These are phyloP conservation scores for Amniculicola lignicola DNA, from an alignment of 495 filamentous ascomycete species.

Conservation along the genomic window DNA sequence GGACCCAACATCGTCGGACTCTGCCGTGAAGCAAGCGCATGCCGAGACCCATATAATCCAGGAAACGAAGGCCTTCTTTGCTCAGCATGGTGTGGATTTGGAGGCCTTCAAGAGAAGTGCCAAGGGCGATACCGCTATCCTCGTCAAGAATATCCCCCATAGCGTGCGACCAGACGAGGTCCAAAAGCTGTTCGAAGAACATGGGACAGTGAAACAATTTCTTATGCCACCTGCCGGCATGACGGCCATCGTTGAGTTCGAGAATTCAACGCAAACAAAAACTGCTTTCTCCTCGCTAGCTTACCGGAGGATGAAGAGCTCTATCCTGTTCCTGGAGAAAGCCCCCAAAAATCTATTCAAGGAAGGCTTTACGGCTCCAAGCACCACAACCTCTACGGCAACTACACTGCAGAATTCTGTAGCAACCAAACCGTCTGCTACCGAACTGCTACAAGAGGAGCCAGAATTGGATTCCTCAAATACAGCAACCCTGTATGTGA, in stretches of 20 bases:
- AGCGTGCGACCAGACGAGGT: slow-evolving; percentile 70
- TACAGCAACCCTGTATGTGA: slow-evolving; percentile 81
- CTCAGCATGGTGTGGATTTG: slow-evolving; percentile 80
- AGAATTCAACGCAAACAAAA: slow-evolving; percentile 69
- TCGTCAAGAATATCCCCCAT: slow-evolving; percentile 93
- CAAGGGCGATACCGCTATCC: slow-evolving; percentile 79
- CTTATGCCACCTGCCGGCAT: slow-evolving; percentile 91
- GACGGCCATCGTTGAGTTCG: slow-evolving; percentile 88
- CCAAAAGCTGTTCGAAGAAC: slow-evolving; percentile 63
- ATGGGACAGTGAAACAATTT: slow-evolving; percentile 69
- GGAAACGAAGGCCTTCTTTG: slow-evolving; percentile 90
- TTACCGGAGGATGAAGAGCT: slow-evolving; percentile 86
- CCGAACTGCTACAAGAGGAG: slow-evolving; percentile 52
- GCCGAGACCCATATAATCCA: slow-evolving; percentile 95
- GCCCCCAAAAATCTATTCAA: slow-evolving; percentile 79
- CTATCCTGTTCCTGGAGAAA: slow-evolving; percentile 89
- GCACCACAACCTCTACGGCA: background rate
- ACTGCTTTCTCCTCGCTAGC: slow-evolving; percentile 78
- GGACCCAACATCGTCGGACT: slow-evolving; percentile 89
- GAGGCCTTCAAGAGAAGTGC: slow-evolving; percentile 80
- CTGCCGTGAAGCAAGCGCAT: slow-evolving; percentile 92
- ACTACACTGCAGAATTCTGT: slow-evolving; percentile 32
- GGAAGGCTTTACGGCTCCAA: background rate
- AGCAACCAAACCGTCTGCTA: slow-evolving; percentile 49
- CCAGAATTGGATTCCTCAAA: slow-evolving; percentile 52